Conservation (phyloP, 2,329 filamentous ascomycete species). For the Didymella lethalis region DNA sequence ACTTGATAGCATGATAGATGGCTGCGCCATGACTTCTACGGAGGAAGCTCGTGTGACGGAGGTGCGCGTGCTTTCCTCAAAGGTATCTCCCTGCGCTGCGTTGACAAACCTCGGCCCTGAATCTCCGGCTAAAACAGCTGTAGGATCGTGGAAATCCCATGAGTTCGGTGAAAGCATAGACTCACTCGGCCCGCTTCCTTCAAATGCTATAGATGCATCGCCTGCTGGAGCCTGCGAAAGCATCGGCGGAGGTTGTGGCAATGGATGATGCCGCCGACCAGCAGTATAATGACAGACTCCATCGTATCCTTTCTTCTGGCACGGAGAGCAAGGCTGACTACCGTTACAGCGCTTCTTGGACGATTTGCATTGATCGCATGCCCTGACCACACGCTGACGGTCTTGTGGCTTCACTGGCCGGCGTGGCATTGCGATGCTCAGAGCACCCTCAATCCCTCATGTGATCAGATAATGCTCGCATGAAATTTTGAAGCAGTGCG, state of each 20-base stretch:
- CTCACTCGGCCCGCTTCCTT: conserved; percentile 8
- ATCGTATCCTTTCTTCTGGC: conserved; percentile 27
- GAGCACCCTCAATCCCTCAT: conserved; percentile 14
- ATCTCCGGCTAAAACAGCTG: conserved; percentile 8
- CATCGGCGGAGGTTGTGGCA: conserved; percentile 11
- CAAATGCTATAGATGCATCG: background rate
- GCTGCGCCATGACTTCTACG: conserved; percentile 23
- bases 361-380: conserved; percentile 31
- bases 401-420: conserved; percentile 32
- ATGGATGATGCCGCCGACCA: conserved; percentile 21
- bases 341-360: conserved; percentile 36
- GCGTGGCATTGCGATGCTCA: conserved; percentile 28
- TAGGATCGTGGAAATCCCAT: conserved; percentile 15
- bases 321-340: conserved; percentile 27
- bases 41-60: conserved; percentile 29
- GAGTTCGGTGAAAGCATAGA: conserved; percentile 15
- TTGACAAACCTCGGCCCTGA: conserved; percentile 3
- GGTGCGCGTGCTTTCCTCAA: conserved; percentile 9
- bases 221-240: conserved; percentile 4
- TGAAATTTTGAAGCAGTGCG: conserved; percentile 4
- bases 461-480: conserved; percentile 6
- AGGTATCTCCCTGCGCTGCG: conserved; percentile 1
- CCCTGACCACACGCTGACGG: conserved; percentile 31
- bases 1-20: conserved; percentile 59
- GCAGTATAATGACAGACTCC: conserved; percentile 25